Base-by-base conservation (phyloP, 441 rosid genomes). In the Populus hybrid region DNA sequence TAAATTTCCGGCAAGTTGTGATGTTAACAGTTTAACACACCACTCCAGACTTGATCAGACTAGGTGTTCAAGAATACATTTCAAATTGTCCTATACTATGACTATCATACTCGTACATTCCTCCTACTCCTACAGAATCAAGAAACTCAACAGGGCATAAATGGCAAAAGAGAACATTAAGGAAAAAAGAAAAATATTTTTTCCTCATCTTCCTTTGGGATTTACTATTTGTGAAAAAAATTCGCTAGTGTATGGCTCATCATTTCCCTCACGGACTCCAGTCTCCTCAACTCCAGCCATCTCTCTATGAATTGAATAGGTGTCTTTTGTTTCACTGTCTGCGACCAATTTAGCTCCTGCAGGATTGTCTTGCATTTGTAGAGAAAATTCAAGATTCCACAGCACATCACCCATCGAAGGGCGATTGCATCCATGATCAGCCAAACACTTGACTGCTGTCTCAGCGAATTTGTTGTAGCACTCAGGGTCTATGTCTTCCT, bases 341-440 rank as follows among this genome's bases (percentile, higher is more conserved):
- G 77, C 87, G 76, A 75, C 93, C 91, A 45, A 82, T 85, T 86
- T 92, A 2, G 79, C 83, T 20, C 71, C 99, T 73, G 86, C 92
- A 24, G 94, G 94, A 53, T 94, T 91, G 74, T 94, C 97, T 74
- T 95, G 99, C 42, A 95, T 87, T 83, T 92, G 97, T 76, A 94
- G 79, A 21, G 97, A 94, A 53, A 94, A 94, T 82, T 94, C 98
- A 1, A 94, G 88, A 83, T 92, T 94, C 99, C 99, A 94, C 12
- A 94, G 85, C 31, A 94, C 94, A 73, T 94, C 99, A 0, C 99
- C 99, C 99, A 94, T 94, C 0, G 99, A 90, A 7, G 98, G 99
- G 75, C 99, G 90, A 38, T 90, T 89, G 16, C 88, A 88, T 26
- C 98, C 97, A 68, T 91, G 94, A 80, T 94, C 98, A 53, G 85